These are phyloP conservation scores for Fusarium luffae DNA, from an alignment of 2,329 filamentous ascomycete genomes.

Conservation along the genomic window DNA sequence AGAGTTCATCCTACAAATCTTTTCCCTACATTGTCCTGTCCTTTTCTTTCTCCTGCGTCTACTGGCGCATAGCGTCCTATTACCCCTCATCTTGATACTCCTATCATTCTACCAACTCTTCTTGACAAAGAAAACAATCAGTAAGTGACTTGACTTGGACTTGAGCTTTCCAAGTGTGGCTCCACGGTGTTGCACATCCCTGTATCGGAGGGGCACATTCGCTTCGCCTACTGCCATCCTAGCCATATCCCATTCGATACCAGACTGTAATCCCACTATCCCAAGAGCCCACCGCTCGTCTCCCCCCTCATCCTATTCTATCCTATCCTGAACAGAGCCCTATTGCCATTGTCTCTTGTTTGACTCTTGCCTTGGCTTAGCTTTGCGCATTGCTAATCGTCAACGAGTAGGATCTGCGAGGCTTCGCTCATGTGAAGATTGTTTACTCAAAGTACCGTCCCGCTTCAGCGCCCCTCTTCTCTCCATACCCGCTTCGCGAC, in stretches of 20 bases:
- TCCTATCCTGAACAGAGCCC: constrained; percentile 18
- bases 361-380: constrained; percentile 17
- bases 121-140: constrained; percentile 4
- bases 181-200: constrained; percentile 43
- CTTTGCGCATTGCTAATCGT: constrained; percentile 39
- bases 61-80: background rate
- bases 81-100: background rate
- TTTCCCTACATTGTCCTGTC: background rate
- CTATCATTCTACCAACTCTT: background rate
- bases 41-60: background rate
- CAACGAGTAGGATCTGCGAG: constrained; percentile 39
- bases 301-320: constrained; percentile 20
- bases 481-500: constrained; percentile 26
- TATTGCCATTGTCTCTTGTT: constrained; percentile 24
- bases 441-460: constrained; percentile 26
- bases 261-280: constrained; percentile 23
- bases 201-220: constrained; percentile 46
- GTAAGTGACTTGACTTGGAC: constrained; percentile 26
- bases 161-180: constrained; percentile 41
- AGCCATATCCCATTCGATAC: constrained; percentile 27
- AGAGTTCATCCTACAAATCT: constrained; percentile 5
- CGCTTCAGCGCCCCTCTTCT: constrained; percentile 33
- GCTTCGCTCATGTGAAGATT: constrained; percentile 45
- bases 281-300: constrained; percentile 43
- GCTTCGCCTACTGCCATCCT: constrained; percentile 42